Conservation (phyloP, 139 green algal species). For the Chlamydomonas sphaeroides region DNA sequence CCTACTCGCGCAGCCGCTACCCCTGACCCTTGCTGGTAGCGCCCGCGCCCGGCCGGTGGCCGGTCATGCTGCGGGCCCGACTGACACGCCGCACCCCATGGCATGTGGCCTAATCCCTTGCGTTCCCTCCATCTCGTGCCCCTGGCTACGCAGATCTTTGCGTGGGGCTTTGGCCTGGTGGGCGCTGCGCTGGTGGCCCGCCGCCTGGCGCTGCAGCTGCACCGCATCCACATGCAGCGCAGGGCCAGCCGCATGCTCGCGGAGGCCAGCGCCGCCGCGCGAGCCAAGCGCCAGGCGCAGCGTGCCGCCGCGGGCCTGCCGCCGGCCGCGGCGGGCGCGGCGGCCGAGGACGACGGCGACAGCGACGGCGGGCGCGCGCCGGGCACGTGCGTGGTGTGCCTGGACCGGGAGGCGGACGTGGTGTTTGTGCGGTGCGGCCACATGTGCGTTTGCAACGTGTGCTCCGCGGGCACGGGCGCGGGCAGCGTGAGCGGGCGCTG, state of each 20-base stretch:
- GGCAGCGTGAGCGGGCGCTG: slow-evolving; percentile 22
- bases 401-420: slow-evolving; percentile 28
- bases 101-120: too few species aligned
- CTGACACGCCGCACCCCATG: too few species aligned
- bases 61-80: too few species aligned
- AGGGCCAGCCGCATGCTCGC: not conserved
- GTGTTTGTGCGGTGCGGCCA: slow-evolving; percentile 49
- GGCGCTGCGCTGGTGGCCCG: slow-evolving; percentile 17
- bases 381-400: slow-evolving; percentile 49
- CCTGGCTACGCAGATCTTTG: not conserved
- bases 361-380: slow-evolving; percentile 1
- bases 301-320: not conserved
- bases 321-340: not conserved
- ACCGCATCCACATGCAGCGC: not conserved
- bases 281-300: not conserved
- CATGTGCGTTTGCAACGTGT: slow-evolving; percentile 43
- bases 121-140: too few species aligned
- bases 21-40: too few species aligned
- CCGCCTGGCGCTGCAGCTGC: slow-evolving; percentile 1
- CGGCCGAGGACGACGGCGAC: not conserved
- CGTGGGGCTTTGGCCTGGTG: slow-evolving; percentile 19
- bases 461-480: slow-evolving; percentile 7
- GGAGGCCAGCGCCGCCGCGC: not conserved
- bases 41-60: too few species aligned
- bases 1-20: too few species aligned